phyloP scores from a whole-genome alignment of 305 asterid genomes.

The Solanum hybrid region DNA sequence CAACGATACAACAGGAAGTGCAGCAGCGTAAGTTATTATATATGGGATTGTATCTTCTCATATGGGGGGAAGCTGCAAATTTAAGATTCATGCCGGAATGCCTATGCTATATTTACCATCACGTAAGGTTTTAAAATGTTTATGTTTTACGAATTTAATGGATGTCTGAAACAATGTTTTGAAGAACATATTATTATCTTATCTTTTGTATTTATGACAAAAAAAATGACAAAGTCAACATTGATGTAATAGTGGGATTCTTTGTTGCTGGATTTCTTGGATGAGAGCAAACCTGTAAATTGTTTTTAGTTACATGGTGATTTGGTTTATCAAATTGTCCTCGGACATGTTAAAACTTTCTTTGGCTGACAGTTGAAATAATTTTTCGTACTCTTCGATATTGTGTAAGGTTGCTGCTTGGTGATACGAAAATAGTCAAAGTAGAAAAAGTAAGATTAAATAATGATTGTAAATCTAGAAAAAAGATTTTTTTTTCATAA shows the following conservation, averaged over 20 bases:
- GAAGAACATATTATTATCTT: neutral
- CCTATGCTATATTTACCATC: constrained; percentile 96
- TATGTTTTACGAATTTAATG: neutral
- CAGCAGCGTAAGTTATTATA: constrained; percentile 89
- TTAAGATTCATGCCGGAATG: constrained; percentile 99
- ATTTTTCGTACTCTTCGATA: neutral
- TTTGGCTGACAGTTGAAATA: neutral
- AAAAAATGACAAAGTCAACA: neutral
- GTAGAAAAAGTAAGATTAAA: neutral
- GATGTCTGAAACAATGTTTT: neutral
- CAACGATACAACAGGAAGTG: constrained; percentile 96
- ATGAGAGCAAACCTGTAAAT: neutral
- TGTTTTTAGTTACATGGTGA: neutral
- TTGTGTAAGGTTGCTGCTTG: neutral
- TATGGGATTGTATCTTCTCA: constrained; percentile 93
- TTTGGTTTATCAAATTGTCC: neutral
- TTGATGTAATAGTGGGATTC: neutral
- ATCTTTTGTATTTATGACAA: neutral
- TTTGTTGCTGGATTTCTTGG: neutral
- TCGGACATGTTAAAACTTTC: neutral
- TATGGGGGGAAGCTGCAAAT: constrained; percentile 99
- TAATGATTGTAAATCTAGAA: neutral
- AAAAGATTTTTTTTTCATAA: neutral
- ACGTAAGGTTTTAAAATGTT: constrained; percentile 42
- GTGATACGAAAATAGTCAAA: neutral